Percentiles rank a stretch among this genome's conserved stretches.
Conservation (phyloP, 371 early-diverging fungal species). For the Syncephalastrum monosporum region DNA sequence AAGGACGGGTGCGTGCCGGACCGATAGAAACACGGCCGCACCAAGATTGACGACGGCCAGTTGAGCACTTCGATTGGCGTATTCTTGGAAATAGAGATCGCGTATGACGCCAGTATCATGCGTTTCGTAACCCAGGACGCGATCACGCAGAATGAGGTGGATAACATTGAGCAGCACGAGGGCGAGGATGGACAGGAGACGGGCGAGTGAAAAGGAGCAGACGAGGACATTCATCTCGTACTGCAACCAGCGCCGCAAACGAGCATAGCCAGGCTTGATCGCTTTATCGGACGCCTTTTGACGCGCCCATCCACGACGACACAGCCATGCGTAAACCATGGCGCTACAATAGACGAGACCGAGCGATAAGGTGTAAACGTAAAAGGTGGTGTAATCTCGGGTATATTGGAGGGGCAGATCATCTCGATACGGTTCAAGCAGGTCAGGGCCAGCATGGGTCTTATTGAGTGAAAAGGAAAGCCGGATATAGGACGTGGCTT, state of each 20-base stretch:
- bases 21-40: constrained; percentile 29
- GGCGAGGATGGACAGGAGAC: not conserved
- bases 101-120: not conserved
- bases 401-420: constrained; percentile 8
- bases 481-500: constrained; percentile 9
- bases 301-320: too few relatives aligned
- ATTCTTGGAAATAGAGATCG: constrained; percentile 19
- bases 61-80: constrained; percentile 36
- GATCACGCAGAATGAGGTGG: constrained; percentile 2
- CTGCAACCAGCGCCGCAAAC: too few relatives aligned
- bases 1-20: constrained; percentile 20
- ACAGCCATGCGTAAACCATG: too few relatives aligned
- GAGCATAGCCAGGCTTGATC: too few relatives aligned
- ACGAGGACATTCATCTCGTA: too few relatives aligned
- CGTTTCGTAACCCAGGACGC: constrained; percentile 6
- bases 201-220: too few relatives aligned
- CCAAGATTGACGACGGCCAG: constrained; percentile 32
- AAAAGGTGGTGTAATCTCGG: constrained; percentile 17
- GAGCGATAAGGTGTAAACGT: not conserved
- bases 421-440: not conserved
- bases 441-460: not conserved
- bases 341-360: too few relatives aligned
- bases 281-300: too few relatives aligned
- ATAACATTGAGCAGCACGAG: constrained; percentile 4
- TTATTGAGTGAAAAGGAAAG: constrained; percentile 2